Conservation (phyloP, 106 monocot species). For the Platanthera guangdongensis region DNA sequence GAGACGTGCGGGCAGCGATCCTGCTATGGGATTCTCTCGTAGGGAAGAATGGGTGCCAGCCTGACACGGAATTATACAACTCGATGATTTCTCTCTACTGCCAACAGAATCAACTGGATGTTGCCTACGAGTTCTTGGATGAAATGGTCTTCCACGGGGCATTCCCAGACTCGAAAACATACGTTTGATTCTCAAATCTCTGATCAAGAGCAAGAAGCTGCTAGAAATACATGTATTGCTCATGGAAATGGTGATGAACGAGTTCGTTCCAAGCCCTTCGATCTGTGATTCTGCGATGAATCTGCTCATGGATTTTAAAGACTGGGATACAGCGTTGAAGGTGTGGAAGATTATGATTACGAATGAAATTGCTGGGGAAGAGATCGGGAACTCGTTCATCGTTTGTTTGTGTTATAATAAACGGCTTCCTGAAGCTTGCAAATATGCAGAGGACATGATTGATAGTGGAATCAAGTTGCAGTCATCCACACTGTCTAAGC, state of each 20-base stretch:
- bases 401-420: slow-evolving; percentile 16
- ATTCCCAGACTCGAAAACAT: slow-evolving; percentile 47
- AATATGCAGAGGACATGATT: slow-evolving; percentile 67
- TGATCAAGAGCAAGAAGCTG: slow-evolving; percentile 29
- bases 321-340: slow-evolving; percentile 29
- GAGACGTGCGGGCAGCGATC: slow-evolving; percentile 22
- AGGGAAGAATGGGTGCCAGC: slow-evolving; percentile 22
- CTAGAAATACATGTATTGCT: slow-evolving; percentile 35
- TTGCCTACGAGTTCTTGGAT: slow-evolving; percentile 30
- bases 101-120: slow-evolving; percentile 12
- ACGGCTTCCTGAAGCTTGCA: slow-evolving; percentile 69
- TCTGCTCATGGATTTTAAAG: slow-evolving; percentile 28
- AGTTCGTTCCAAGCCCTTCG: slow-evolving; percentile 22
- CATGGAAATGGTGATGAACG: slow-evolving; percentile 79
- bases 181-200: slow-evolving; percentile 41
- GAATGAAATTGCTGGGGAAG: slow-evolving; percentile 38
- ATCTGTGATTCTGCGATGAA: slow-evolving; percentile 27
- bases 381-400: slow-evolving; percentile 48
- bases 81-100: slow-evolving; percentile 47
- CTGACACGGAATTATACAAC: slow-evolving; percentile 44
- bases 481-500: slow-evolving; percentile 52
- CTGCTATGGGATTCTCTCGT: slow-evolving; percentile 40
- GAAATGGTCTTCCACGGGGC: slow-evolving; percentile 59
- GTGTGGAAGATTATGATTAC: slow-evolving; percentile 58
- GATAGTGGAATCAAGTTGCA: slow-evolving; percentile 60